Evolutionary conservation across 1,284 basidiomycete species (phyloP), one percentile per base, ranked within the genome.

Genomic region (Cutaneotrichosporon cyanovorans): DNA sequence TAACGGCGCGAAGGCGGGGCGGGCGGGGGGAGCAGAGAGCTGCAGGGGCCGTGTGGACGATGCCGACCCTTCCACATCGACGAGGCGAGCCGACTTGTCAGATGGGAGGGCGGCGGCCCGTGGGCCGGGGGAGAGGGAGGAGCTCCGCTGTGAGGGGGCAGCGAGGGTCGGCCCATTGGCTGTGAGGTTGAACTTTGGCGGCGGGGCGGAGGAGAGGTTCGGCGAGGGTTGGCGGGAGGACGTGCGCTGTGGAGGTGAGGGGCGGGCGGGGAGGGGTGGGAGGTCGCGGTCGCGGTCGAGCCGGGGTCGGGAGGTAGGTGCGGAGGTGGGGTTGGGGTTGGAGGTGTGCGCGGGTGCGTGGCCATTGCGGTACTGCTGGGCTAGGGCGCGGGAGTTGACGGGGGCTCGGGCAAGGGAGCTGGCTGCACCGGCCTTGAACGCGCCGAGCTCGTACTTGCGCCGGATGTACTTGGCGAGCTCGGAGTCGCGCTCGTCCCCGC

Each of bases 381-480:
- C 48, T 11, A 34, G 43, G 9, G 42, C 46, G 22, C 48, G 45
- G 28, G 49, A 49, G 40, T 51, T 49, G 39, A 48, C 33, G 23
- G 51, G 45, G 16, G 40, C 22, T 2, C 37, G 37, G 7, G 46
- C 49, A 15, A 45, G 53, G 33, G 48, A 48, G 4, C 19, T 35
- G n/a, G 42, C 33, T 7, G 52, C 54, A 2, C 52, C 56, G 14
- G 49, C 47, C 38, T 59, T 58, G 56, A 71, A 72, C 23, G 62
- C 57, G 5, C 69, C 67, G 14, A 58, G 48, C 49, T 71, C 70
- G 48, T 69, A 72, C 50, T 72, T 72, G 41, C 57, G 47, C 43
- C 70, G 48, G 20, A 72, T 71, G 48, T 63, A 71, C 51, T 60
- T 59, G 42, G 69, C 63, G 28, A 72, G 57, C 45, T 72, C 70